Base-by-base conservation (phyloP, 2,329 filamentous ascomycete species). In the Mycogone perniciosa region DNA sequence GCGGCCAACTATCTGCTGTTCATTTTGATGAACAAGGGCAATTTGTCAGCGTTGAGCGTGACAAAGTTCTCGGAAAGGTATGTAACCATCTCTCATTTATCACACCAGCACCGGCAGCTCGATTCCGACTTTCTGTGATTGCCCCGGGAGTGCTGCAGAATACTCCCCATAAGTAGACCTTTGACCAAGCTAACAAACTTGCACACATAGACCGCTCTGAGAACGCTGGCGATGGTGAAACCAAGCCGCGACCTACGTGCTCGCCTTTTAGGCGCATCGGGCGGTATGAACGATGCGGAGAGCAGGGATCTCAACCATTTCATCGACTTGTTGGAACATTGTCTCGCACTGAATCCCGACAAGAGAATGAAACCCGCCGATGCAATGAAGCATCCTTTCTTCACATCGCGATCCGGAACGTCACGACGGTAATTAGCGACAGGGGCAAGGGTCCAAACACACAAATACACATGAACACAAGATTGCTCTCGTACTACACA, bases 371-470 rank as follows among this genome's bases (percentile, higher is more conserved):
- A 88, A 43, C 88, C 93, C 0, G 75, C 79, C 10, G 91, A 97
- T 62, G 93, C 93, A 44, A 73, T 97, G 60, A 85, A 84, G 63
- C 92, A 97, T 73, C 88, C 88, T 1, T 97, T 97, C 69, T 89
- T 97, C 60, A 73, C 71, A 29, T 71, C 76, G 27, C 59, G 54
- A 49, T 51, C 60, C 43, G 62, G 61, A 35, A 44, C 55, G 30
- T 51, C 60, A 33, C 61, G 62, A 43, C 58, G 61, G 47, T 65
- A 48, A 41, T 20, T 20, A 3, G 20, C 20, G 20, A 20, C 20
- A 20, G 20, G 20, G 20, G 20, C 20, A 20, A 20, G 20, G 20
- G 20, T 20, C 20, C 20, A 20, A 20, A 20, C 20, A 35, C 33
- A 35, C 33, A 35, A 11, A 35, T 35, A 20, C 20, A 20, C 20